Evolutionary conservation across 495 filamentous ascomycete species (phyloP), one percentile per base, ranked within the genome.

Genomic region (Viridothelium virens): DNA sequence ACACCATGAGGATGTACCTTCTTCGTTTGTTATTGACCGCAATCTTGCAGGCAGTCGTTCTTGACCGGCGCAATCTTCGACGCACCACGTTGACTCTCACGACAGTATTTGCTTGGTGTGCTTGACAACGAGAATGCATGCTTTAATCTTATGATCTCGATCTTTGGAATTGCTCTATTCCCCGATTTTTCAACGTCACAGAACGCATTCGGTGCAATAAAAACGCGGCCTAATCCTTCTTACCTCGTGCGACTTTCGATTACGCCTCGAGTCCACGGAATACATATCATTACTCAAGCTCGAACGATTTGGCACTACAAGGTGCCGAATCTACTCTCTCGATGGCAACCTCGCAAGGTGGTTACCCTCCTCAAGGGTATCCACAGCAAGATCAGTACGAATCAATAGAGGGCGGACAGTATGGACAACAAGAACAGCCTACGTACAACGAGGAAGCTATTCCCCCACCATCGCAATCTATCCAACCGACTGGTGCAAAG

Each of bases 401-500:
- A 59, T 33, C 53, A 7, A 36, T 59, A 14, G 53, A 59, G 31
- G 53, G 53, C 31, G 53, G 53, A 10, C 53, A 59, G 31, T 59
- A 34, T 18, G 18, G 36, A 7, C 5, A 59, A 36, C 53, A 59
- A 7, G 53, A 33, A 36, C 11, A 33, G 31, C 18, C 53, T 14
- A 6, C 7, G 9, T 34, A 59, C 53, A 36, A 59, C 36, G 14
- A 59, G 25, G 25, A 59, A 36, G 53, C 7, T 10, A 14, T 31
- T 33, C 53, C 53, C 3, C 5, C 31, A 6, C 53, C 53, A 9
- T 31, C 53, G 36, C 53, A 33, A 36, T 59, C 53, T 34, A 31
- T 14, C 5, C 53, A 59, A 36, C 53, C 53, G 11, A 36, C 53
- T 7, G 85, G 70, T 81, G 85, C 80, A 80, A 83, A 87, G 76